Evolutionary conservation across 345 rosid genomes (phyloP).

Genomic region (rapeseed (Brassica napus)): Da-Ae NC_063448.1:43497001-43497500

Average conservation of each 20-base stretch:
- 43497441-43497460: conserved; percentile 2
- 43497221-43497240: not conserved
- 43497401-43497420: not conserved
- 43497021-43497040: not conserved
- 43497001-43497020: conserved; percentile 6
- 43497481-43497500: not conserved
- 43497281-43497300: not conserved
- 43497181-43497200: not conserved
- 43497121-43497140: not conserved
- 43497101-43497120: no score
- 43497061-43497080: not conserved
- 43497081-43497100: not conserved
- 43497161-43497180: not conserved
- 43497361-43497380: conserved; percentile 6
- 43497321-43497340: not conserved
- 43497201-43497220: not conserved
- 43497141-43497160: not conserved
- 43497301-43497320: not conserved
- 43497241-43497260: no score
- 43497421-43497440: not conserved
- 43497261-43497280: no score
- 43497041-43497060: not conserved
- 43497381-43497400: conserved; percentile 1
- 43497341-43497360: not conserved
- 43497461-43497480: not conserved